phyloP scores from a whole-genome alignment of 2,329 filamentous ascomycete species.

The Akanthomyces dipterigenus region DNA sequence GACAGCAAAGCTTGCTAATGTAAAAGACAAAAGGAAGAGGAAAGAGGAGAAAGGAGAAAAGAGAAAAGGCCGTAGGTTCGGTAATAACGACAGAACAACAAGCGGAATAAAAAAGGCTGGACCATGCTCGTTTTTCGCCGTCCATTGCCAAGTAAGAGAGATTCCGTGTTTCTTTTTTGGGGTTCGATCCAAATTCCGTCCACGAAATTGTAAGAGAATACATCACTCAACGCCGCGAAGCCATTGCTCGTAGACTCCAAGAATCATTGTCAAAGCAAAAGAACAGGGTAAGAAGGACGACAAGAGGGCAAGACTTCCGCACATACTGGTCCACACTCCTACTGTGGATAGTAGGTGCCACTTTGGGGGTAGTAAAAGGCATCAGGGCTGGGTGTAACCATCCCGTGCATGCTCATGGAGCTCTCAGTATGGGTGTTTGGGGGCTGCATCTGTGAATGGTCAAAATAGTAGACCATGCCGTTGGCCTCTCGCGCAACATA shows the following conservation, averaged over 20 bases:
- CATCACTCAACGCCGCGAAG: neutral
- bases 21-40: neutral
- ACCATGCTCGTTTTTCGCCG: neutral
- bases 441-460: slow-evolving; percentile 63
- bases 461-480: slow-evolving; percentile 94
- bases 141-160: slow-evolving; percentile 3
- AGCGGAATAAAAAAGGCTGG: slow-evolving; percentile 4
- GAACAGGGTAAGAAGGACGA: neutral
- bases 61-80: neutral
- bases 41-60: slow-evolving; percentile 8
- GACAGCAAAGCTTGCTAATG: slow-evolving; percentile 1
- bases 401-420: slow-evolving; percentile 66
- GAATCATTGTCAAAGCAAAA: neutral
- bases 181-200: neutral
- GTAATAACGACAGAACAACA: slow-evolving; percentile 11
- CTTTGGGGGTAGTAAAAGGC: slow-evolving; percentile 64
- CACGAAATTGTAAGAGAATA: neutral
- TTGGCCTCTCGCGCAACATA: slow-evolving; percentile 80
- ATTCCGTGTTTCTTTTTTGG: neutral
- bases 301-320: neutral
- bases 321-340: slow-evolving; percentile 25
- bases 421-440: slow-evolving; percentile 47
- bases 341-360: slow-evolving; percentile 53
- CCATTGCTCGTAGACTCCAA: neutral
- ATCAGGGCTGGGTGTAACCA: slow-evolving; percentile 65